Percentiles rank a stretch among this genome's conserved stretches.
Evolutionary conservation across 2,329 filamentous ascomycete genomes (phyloP).

Genomic region (Verticillium tricorpus): DNA sequence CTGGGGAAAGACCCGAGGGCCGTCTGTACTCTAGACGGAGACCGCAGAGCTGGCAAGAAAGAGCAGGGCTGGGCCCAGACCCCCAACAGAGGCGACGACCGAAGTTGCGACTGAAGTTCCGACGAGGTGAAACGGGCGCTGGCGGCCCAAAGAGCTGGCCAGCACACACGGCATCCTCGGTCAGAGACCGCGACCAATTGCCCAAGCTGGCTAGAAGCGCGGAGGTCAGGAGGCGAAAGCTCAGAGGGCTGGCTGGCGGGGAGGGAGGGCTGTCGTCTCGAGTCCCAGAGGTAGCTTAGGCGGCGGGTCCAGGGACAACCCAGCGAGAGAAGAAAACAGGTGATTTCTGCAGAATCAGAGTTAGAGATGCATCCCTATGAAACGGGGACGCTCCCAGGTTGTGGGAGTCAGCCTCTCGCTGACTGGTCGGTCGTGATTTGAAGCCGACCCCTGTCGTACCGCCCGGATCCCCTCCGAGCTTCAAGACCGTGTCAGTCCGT

Average conservation of each 20-base stretch:
- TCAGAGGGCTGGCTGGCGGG: neutral
- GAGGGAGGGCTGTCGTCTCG: neutral
- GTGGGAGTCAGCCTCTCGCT: neutral
- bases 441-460: neutral
- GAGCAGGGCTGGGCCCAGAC: neutral
- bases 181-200: neutral
- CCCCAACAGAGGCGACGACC: neutral
- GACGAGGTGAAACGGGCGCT: neutral
- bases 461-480: neutral
- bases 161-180: neutral
- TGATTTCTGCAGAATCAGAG: constrained; percentile 13
- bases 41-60: neutral
- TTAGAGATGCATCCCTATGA: neutral
- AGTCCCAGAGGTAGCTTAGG: neutral
- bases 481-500: neutral
- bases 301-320: constrained; percentile 2
- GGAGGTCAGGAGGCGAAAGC: neutral
- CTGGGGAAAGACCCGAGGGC: neutral
- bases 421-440: neutral
- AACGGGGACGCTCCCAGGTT: neutral
- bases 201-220: neutral
- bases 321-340: constrained; percentile 3
- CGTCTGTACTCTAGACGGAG: neutral
- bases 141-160: neutral
- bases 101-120: neutral